Evolutionary conservation across 768 basidiomycete genomes (phyloP).

Genomic region (Lactarius evosmus): DNA sequence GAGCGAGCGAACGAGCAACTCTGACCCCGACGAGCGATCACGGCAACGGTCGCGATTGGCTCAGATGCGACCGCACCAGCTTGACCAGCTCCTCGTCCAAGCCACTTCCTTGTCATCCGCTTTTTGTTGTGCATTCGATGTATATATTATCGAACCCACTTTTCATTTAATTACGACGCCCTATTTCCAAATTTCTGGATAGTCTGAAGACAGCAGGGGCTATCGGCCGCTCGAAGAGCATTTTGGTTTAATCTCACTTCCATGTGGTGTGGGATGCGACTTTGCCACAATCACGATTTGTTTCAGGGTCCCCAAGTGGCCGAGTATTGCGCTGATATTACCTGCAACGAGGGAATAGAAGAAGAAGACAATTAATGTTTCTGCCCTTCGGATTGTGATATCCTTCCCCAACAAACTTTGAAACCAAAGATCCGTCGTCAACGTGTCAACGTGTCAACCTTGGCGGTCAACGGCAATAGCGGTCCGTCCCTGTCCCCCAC

Average conservation of each 20-base stretch:
- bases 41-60: conserved; percentile 27
- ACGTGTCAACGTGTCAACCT: too few relatives aligned
- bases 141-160: background rate
- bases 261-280: background rate
- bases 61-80: conserved; percentile 11
- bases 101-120: background rate
- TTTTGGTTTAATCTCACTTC: background rate
- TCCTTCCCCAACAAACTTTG: background rate
- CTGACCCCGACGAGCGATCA: conserved; percentile 17
- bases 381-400: too few relatives aligned
- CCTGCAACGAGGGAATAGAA: too few relatives aligned
- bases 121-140: background rate
- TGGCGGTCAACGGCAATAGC: background rate
- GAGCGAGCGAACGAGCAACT: background rate
- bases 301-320: background rate
- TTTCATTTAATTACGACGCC: background rate
- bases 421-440: background rate
- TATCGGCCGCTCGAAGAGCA: background rate
- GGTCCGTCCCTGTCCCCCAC: conserved; percentile 5
- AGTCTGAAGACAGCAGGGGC: background rate
- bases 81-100: background rate
- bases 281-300: background rate
- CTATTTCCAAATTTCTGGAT: background rate
- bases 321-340: too few relatives aligned
- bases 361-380: background rate